Conservation (phyloP, 768 basidiomycete genomes). For the Boletus rubescentipes region DNA sequence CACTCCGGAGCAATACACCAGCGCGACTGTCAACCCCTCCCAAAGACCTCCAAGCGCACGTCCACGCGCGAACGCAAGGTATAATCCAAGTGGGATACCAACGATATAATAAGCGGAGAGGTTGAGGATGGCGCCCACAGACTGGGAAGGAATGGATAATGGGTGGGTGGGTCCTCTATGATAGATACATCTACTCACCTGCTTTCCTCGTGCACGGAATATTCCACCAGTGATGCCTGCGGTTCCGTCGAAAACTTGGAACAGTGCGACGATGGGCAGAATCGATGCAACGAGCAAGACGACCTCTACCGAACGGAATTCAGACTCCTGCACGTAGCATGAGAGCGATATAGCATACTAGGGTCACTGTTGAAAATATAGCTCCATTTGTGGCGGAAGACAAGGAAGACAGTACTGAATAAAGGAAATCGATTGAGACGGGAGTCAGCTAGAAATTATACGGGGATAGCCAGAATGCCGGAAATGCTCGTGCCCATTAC, state of each 20-base stretch:
- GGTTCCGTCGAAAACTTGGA: conserved; percentile 85
- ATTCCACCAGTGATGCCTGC: conserved; percentile 70
- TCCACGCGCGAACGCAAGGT: conserved; percentile 61
- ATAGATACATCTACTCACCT: conserved; percentile 35
- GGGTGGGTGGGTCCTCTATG: neutral
- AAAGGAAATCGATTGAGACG: neutral
- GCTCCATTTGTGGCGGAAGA: conserved; percentile 67
- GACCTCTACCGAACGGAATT: conserved; percentile 39
- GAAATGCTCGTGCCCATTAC: conserved; percentile 1
- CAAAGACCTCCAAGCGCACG: conserved; percentile 75
- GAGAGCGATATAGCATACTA: conserved; percentile 33
- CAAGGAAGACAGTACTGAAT: conserved; percentile 50
- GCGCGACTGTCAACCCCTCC: conserved; percentile 74
- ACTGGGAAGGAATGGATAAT: conserved; percentile 35
- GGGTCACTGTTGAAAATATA: conserved; percentile 73
- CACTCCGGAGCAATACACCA: conserved; percentile 58
- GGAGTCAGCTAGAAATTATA: neutral
- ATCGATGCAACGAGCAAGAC: conserved; percentile 52
- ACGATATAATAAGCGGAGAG: conserved; percentile 74
- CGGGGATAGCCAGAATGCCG: neutral
- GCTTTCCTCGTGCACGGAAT: conserved; percentile 80
- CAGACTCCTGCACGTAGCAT: neutral
- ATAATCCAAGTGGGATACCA: conserved; percentile 81
- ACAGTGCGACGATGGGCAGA: conserved; percentile 72
- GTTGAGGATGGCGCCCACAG: conserved; percentile 66